These are phyloP conservation scores for Trichoderma cornu-damae DNA, from an alignment of 2,329 filamentous ascomycete species.

Conservation along the genomic window DNA sequence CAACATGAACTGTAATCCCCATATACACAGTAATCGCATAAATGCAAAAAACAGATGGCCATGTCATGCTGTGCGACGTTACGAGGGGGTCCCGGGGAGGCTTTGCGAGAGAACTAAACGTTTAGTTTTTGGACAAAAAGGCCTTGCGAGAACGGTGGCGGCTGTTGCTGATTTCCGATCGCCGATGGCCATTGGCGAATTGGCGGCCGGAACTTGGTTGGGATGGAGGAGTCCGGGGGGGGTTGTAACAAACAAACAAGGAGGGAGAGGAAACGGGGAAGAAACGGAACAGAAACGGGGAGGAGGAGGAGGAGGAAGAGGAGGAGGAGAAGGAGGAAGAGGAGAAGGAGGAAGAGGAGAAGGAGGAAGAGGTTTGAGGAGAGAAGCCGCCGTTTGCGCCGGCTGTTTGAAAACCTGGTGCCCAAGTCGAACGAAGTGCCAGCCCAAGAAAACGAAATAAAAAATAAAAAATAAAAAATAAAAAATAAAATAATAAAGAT, in stretches of 20 bases:
- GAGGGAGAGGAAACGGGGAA: no score
- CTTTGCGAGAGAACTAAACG: no score
- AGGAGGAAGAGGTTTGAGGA: no score
- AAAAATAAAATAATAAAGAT: no score
- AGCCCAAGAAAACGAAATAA: no score
- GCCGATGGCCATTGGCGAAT: background rate
- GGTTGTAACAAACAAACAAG: no score
- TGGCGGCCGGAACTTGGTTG: background rate
- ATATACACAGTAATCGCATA: no score
- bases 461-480: no score
- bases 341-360: background rate
- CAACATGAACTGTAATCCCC: no score
- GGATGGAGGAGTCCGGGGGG: background rate
- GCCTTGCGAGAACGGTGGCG: background rate
- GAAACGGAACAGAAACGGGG: background rate
- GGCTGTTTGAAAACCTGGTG: background rate
- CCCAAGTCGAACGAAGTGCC: background rate
- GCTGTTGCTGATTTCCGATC: slow-evolving; percentile 3
- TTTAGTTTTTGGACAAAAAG: no score
- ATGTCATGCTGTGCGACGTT: background rate
- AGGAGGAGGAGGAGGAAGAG: background rate
- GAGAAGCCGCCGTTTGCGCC: no score
- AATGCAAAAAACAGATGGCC: no score
- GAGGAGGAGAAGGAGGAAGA: background rate
- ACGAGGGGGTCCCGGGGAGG: background rate